phyloP scores from a whole-genome alignment of 495 filamentous ascomycete genomes.

The Tuber calosporum region DNA sequence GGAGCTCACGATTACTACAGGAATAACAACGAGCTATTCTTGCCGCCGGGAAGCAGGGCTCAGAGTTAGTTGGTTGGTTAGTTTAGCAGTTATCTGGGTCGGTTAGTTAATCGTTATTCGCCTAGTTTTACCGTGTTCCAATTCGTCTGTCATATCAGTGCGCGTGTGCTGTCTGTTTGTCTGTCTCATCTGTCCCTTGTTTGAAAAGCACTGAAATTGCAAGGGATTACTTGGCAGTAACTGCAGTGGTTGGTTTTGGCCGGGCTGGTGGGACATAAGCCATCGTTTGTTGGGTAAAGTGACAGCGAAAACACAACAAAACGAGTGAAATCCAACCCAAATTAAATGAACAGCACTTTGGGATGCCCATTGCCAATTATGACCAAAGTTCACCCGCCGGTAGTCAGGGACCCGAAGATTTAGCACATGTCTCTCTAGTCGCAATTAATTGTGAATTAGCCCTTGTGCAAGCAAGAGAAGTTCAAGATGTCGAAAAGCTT shows the following conservation, averaged over 20 bases:
- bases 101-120: background rate
- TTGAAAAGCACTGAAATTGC: background rate
- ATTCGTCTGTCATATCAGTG: slow-evolving; percentile 3
- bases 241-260: background rate
- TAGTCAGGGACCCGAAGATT: too few species aligned
- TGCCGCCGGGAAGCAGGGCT: slow-evolving; percentile 38
- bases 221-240: slow-evolving; percentile 7
- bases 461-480: too few species aligned
- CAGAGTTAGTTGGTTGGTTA: slow-evolving; percentile 21
- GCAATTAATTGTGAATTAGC: too few species aligned
- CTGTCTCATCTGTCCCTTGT: background rate
- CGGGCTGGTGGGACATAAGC: background rate
- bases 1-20: slow-evolving; percentile 39
- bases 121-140: slow-evolving; percentile 11
- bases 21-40: slow-evolving; percentile 34
- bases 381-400: too few species aligned
- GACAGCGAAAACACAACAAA: too few species aligned
- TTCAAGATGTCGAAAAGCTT: too few species aligned
- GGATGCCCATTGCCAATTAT: too few species aligned
- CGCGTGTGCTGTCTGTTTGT: background rate
- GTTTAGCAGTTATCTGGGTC: background rate
- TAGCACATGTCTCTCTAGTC: too few species aligned
- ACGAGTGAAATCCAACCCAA: too few species aligned
- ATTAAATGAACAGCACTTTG: too few species aligned
- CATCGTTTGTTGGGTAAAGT: too few species aligned